Evolutionary conservation across 345 rosid genomes (phyloP), one percentile per base, ranked within the genome.

Genomic region (Rubroshorea leprosula): DNA sequence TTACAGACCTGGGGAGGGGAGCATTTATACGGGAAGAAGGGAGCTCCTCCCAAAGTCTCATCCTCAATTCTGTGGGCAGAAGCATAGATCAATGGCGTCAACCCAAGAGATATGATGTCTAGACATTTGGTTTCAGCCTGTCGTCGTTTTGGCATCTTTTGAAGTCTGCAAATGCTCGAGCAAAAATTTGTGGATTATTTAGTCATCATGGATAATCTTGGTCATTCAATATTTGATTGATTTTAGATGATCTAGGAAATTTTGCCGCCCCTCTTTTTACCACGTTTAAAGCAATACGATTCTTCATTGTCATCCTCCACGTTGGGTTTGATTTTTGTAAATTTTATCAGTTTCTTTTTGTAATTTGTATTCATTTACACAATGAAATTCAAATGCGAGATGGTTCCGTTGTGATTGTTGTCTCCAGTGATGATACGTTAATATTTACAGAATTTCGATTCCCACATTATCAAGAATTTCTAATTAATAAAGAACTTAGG

Each of bases 1-100:
- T 76, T 71, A 89, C 96, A 0, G 97, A 93, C 63, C 68, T 93
- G 80, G n/a, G 97, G 87, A 66, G 89, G 96, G n/a, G 89, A 93
- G 66, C 84, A 77, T 50, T 71, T 93, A 72, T 74, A 74, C 60
- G 94, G 91, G 72, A 93, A 85, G 79, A 87, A 85, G 65, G 97
- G 85, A 70, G 83, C 74, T 51, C 75, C 82, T 57, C 81, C 74
- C 6, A 80, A 78, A 73, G 64, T 65, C 41, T 72, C 89, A 24
- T 93, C 60, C 71, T 87, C 31, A 73, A 85, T 57, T 85, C 94
- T 23, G 58, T 93, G 66, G 75, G 81, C 1, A 76, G 84, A 75
- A 89, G 78, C 65, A 78, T 87, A 72, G 91, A 82, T 24, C 92
- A 85, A 22, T 79, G 96, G 97, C 75, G 76, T 63, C 99, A 87